These are phyloP conservation scores for Carex kokanica DNA, from an alignment of 176 grass and related monocot species.

Conservation along the genomic window DNA sequence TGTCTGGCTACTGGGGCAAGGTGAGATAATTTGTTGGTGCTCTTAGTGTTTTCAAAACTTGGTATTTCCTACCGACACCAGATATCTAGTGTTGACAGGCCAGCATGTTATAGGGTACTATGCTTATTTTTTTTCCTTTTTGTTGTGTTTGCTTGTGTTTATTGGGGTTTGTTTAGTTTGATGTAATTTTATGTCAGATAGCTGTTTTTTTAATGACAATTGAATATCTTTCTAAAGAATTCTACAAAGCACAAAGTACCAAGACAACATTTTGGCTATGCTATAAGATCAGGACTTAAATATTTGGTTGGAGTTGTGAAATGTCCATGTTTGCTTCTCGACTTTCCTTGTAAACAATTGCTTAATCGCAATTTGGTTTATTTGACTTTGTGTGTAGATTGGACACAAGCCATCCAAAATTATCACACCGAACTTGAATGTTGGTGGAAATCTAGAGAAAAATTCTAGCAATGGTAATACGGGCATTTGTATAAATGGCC, in stretches of 20 bases:
- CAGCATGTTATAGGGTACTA: not conserved
- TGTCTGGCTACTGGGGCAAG: constrained; percentile 97
- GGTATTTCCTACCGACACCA: not conserved
- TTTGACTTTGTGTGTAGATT: constrained; percentile 40
- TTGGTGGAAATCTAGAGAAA: constrained; percentile 55
- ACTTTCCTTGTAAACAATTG: not conserved
- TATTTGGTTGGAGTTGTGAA: not conserved
- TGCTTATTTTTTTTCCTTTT: not conserved
- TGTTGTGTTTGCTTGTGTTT: not conserved
- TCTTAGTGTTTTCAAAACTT: not conserved
- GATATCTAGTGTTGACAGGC: not conserved
- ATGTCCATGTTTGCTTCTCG: not conserved
- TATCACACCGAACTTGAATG: constrained; percentile 78
- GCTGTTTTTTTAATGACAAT: not conserved
- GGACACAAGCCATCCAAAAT: constrained; percentile 93
- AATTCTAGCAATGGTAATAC: constrained; percentile 87
- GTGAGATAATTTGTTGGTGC: constrained; percentile 32
- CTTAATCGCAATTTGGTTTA: not conserved
- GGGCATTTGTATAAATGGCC: constrained; percentile 83
- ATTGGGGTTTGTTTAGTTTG: not conserved
- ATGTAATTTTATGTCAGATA: not conserved
- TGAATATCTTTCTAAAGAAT: not conserved
- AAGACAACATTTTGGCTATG: not conserved
- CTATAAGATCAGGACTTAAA: not conserved
- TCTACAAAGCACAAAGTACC: not conserved